A percentile compares a stretch with the other conserved stretches of the same genome.
These are phyloP conservation scores for Conticribra guillardii DNA, from an alignment of 108 stramenopile genomes.

Conservation along the genomic window DNA sequence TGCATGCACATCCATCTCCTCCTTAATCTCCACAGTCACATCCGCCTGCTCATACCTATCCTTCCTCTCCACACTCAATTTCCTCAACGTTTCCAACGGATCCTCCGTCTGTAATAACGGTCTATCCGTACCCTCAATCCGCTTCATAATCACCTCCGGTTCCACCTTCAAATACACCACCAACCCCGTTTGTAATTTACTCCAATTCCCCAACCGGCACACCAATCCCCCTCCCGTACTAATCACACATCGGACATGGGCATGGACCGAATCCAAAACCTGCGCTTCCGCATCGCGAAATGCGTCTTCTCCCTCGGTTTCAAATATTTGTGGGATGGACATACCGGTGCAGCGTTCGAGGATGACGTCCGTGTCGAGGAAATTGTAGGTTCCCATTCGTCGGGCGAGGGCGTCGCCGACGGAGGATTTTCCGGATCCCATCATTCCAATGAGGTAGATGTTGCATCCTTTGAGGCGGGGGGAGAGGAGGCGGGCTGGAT, in stretches of 20 bases:
- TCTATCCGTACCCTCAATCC: constrained; percentile 77
- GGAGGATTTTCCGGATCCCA: constrained; percentile 92
- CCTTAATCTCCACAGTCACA: constrained; percentile 65
- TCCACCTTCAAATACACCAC: constrained; percentile 89
- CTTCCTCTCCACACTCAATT: constrained; percentile 63
- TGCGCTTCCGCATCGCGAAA: constrained; percentile 89
- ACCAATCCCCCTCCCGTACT: constrained; percentile 44
- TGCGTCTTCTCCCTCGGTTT: constrained; percentile 85
- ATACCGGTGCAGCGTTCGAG: constrained; percentile 77
- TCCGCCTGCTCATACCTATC: constrained; percentile 85
- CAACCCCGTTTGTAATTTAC: constrained; percentile 91
- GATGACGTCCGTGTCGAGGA: constrained; percentile 91
- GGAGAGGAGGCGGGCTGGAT: constrained; percentile 76
- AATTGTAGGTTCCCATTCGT: constrained; percentile 91
- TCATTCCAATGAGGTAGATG: constrained; percentile 95
- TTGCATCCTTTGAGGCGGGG: constrained; percentile 84
- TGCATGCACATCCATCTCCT: constrained; percentile 55
- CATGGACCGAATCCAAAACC: constrained; percentile 84
- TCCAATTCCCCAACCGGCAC: constrained; percentile 78
- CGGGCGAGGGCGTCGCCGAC: constrained; percentile 80
- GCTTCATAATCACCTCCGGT: constrained; percentile 78
- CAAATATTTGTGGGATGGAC: constrained; percentile 86
- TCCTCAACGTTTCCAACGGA: constrained; percentile 66
- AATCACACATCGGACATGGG: constrained; percentile 82
- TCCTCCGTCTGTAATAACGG: constrained; percentile 85